A percentile compares a stretch with the other conserved stretches of the same genome.
These are phyloP conservation scores for Coemansia sp. DNA, from an alignment of 192 early-diverging fungal species.

Conservation along the genomic window DNA sequence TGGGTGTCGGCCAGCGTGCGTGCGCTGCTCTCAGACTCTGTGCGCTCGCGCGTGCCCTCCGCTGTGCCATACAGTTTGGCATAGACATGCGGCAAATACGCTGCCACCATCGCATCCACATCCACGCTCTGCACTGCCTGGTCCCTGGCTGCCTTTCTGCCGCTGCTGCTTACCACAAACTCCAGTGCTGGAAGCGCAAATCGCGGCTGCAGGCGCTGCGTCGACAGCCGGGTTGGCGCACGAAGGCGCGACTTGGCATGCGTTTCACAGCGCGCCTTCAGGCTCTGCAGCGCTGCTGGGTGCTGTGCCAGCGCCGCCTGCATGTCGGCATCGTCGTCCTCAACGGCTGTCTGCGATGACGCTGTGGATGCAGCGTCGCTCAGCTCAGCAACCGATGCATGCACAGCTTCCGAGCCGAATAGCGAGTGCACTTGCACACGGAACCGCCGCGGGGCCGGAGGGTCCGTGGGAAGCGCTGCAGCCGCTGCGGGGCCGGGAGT, in stretches of 20 bases:
- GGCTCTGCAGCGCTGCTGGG: constrained; percentile 15
- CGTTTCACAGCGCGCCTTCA: not conserved
- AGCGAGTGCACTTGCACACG: constrained; percentile 14
- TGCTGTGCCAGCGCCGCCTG: constrained; percentile 5
- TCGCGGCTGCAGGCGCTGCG: not conserved
- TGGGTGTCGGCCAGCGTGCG: constrained; percentile 15
- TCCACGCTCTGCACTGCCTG: constrained; percentile 18
- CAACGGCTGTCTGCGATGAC: constrained; percentile 1
- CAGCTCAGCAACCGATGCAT: constrained; percentile 3
- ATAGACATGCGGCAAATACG: constrained; percentile 29
- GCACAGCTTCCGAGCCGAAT: constrained; percentile 5
- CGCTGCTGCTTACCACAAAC: constrained; percentile 6
- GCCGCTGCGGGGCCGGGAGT: not conserved
- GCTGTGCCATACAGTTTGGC: not conserved
- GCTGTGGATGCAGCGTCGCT: not conserved
- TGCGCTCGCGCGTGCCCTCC: constrained; percentile 8
- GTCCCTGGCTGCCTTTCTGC: not conserved
- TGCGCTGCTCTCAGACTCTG: constrained; percentile 26
- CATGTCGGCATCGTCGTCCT: constrained; percentile 4
- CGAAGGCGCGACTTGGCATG: not conserved
- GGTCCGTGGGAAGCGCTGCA: not conserved
- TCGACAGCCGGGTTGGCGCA: not conserved
- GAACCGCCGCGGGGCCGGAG: constrained; percentile 3
- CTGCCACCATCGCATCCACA: constrained; percentile 32
- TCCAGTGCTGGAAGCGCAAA: constrained; percentile 6